Base-by-base conservation (phyloP, 352 stramenopile genomes). In the Elongisporangium prolatum region DNA sequence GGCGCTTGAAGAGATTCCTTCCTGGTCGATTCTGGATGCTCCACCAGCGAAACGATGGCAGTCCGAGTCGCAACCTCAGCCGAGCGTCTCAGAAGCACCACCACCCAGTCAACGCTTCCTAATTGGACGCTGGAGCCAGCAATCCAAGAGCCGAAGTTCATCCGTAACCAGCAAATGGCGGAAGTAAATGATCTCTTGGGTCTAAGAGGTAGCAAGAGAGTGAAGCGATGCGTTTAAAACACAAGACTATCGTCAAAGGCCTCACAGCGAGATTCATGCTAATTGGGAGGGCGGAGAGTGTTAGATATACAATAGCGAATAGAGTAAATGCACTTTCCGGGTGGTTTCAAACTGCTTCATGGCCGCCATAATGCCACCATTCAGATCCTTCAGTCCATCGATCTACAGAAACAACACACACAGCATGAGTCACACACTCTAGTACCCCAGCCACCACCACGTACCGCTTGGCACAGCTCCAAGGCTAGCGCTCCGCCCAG, bases 401-500 rank as follows among this genome's bases (percentile, higher is more conserved):
- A 89, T 88, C 80, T 89, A 54, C 48, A 34, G 25, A 5, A 38
- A 21, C 17, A 22, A 48, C 5, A 34, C 53, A 48, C 14, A n/a
- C 25, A 20, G 7, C 4, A 52, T 20, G 20, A 63, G 48, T 11
- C 37, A n/a, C 18, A 9, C 51, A 54, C 63, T 25, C 17, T 50
- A 55, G 28, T 7, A 52, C 16, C 54, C 18, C 11, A 49, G 50
- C 18, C 0, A 22, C 57, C 50, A 8, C 9, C 1, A 64, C 70
- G 28, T 57, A 89, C 80, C 64, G 77, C 67, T 63, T 88, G 71
- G 44, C 84, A 93, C 10, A 96, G 62, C 52, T 93, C 81, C 16
- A 96, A 68, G 16, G 85, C 83, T 28, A 94, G 73, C 8, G 80
- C 82, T 4, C 85, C 86, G 58, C 86, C 86, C 47, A 88, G 85